Percentiles rank a stretch among this genome's conserved stretches.
phyloP scores from a whole-genome alignment of 2,329 filamentous ascomycete species.

The Aspergillus tubingensis region DNA sequence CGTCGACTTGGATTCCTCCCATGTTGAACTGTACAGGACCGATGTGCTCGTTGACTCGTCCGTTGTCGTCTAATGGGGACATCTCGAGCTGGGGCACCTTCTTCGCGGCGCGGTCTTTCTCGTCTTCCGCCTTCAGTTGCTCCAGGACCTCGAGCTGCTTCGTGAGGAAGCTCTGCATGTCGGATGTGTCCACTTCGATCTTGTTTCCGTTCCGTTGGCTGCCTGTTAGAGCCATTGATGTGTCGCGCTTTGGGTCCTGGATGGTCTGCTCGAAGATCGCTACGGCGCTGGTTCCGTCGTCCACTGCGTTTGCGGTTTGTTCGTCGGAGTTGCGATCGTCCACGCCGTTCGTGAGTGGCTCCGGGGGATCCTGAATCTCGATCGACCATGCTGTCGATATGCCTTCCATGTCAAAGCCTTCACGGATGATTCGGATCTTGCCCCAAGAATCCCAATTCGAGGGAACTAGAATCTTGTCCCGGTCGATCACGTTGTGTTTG shows the following conservation, averaged over 20 bases:
- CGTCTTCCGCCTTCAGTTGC: constrained; percentile 58
- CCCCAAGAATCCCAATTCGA: constrained; percentile 99
- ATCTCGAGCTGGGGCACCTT: constrained; percentile 39
- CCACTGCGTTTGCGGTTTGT: constrained; percentile 19
- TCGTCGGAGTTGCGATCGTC: constrained; percentile 29
- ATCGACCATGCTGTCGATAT: constrained; percentile 83
- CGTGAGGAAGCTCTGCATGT: constrained; percentile 75
- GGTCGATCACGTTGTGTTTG: constrained; percentile 88
- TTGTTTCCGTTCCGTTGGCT: constrained; percentile 43
- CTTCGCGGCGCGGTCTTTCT: constrained; percentile 42
- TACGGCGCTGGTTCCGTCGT: constrained; percentile 62
- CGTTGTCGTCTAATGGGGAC: constrained; percentile 41
- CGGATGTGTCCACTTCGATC: constrained; percentile 66
- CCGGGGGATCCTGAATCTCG: constrained; percentile 66
- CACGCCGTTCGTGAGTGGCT: constrained; percentile 28
- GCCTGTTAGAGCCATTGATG: constrained; percentile 56
- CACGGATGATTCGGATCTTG: constrained; percentile 88
- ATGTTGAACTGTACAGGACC: constrained; percentile 97
- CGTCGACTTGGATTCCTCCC: constrained; percentile 94
- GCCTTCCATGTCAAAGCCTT: constrained; percentile 87
- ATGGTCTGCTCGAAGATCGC: constrained; percentile 77
- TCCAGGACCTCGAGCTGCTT: constrained; percentile 77
- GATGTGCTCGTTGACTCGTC: constrained; percentile 72
- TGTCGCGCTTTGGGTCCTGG: constrained; percentile 69
- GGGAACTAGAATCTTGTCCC: constrained; percentile 91